Conservation (phyloP, 208 protist species). For the Acanthamoeba castellanii region DNA sequence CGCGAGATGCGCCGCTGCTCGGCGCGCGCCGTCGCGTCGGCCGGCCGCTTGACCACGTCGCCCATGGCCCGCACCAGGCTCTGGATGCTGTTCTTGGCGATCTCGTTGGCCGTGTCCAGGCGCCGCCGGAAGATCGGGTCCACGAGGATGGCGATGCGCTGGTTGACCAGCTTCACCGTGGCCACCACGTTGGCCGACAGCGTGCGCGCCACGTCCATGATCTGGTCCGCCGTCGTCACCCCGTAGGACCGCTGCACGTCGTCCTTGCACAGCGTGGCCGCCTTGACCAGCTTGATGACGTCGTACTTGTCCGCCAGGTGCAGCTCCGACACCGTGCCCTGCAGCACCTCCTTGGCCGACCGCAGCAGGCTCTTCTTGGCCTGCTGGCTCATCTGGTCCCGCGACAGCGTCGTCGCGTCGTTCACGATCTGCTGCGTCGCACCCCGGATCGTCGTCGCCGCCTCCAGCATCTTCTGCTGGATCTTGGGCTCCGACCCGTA, state of each 20-base stretch:
- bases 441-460: conserved; percentile 6
- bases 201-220: conserved; percentile 56
- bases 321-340: conserved; percentile 63
- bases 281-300: conserved; percentile 74
- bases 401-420: conserved; percentile 4
- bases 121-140: conserved; percentile 53
- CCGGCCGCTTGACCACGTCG: conserved; percentile 29
- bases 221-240: conserved; percentile 43
- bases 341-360: conserved; percentile 63
- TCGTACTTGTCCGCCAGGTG: conserved; percentile 75
- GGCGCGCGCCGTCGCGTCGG: neutral
- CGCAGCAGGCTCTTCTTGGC: conserved; percentile 51
- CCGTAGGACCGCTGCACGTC: conserved; percentile 30
- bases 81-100: conserved; percentile 45
- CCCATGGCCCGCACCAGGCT: conserved; percentile 67
- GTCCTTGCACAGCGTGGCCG: conserved; percentile 62
- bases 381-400: conserved; percentile 42
- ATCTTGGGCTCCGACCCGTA: conserved; percentile 62
- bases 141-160: conserved; percentile 29
- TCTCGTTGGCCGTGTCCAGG: conserved; percentile 57
- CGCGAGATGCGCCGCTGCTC: conserved; percentile 23
- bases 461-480: conserved; percentile 71
- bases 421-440: conserved; percentile 71
- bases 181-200: conserved; percentile 62
- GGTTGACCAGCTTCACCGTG: conserved; percentile 68